Evolutionary conservation across 257 asterid genomes (phyloP).

Genomic region (Solanum clarkiae): DNA sequence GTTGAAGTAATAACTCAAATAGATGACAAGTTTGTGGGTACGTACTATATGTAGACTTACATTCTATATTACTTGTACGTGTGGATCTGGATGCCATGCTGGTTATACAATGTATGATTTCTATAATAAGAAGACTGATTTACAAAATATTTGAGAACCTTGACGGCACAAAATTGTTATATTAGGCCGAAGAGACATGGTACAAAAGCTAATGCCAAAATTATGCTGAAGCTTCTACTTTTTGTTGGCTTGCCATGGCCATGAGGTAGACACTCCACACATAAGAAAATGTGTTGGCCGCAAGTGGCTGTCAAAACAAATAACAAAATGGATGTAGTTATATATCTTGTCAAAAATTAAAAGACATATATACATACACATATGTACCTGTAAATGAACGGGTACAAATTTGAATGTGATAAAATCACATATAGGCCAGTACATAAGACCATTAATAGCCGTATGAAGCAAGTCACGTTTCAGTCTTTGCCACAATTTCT

Average conservation of each 20-base stretch:
- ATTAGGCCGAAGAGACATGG: background rate
- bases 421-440: constrained; percentile 84
- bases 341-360: background rate
- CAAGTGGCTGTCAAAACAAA: constrained; percentile 53
- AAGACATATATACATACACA: background rate
- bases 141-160: background rate
- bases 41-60: background rate
- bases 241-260: constrained; percentile 57
- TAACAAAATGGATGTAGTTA: background rate
- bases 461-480: constrained; percentile 73
- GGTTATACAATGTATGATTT: background rate
- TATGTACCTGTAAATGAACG: constrained; percentile 62
- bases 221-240: constrained; percentile 26
- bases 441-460: constrained; percentile 45
- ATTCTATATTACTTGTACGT: background rate
- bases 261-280: constrained; percentile 79
- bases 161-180: background rate
- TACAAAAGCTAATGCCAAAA: background rate
- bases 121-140: background rate
- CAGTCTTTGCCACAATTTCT: constrained; percentile 59
- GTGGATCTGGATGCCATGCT: background rate
- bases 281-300: constrained; percentile 61
- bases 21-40: background rate
- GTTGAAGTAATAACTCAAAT: no score
- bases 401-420: constrained; percentile 75